phyloP scores from a whole-genome alignment of 768 basidiomycete species.

The Amylocystis lapponica region DNA sequence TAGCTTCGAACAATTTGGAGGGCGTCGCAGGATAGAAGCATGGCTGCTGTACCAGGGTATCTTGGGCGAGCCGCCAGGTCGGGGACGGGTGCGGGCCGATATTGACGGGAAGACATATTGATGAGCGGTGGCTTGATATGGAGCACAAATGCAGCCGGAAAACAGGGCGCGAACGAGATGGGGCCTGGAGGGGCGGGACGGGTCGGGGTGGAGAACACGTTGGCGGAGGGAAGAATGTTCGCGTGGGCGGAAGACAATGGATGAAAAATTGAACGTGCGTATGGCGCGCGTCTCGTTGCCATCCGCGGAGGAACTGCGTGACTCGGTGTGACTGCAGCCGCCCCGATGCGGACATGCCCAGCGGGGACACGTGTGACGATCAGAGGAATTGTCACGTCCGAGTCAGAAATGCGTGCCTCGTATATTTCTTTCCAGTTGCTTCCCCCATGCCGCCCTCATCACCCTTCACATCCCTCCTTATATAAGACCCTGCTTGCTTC shows the following conservation, averaged over 20 bases:
- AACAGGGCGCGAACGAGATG: too few species aligned
- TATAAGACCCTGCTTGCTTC: slow-evolving; percentile 1
- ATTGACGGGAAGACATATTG: too few species aligned
- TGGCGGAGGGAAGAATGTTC: background rate
- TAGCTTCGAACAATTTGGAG: too few species aligned
- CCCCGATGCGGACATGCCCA: background rate
- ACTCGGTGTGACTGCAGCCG: background rate
- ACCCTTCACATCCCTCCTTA: slow-evolving; percentile 5
- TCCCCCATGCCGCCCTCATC: too few species aligned
- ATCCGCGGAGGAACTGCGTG: background rate
- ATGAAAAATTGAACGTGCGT: background rate
- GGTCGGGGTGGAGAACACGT: slow-evolving; percentile 2
- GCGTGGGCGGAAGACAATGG: background rate
- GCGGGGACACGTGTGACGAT: slow-evolving; percentile 3
- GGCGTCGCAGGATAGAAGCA: too few species aligned
- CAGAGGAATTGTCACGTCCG: slow-evolving; percentile 1
- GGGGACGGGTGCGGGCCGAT: too few species aligned
- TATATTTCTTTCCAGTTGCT: too few species aligned
- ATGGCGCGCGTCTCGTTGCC: background rate
- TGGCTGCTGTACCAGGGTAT: too few species aligned
- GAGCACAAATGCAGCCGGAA: too few species aligned
- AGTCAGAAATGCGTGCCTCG: slow-evolving; percentile 3
- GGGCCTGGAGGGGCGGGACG: background rate
- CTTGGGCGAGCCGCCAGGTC: too few species aligned
- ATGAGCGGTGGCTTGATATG: too few species aligned